Evolutionary conservation across 108 stramenopile species (phyloP).

Genomic region (Conticribra weissflogii): DNA sequence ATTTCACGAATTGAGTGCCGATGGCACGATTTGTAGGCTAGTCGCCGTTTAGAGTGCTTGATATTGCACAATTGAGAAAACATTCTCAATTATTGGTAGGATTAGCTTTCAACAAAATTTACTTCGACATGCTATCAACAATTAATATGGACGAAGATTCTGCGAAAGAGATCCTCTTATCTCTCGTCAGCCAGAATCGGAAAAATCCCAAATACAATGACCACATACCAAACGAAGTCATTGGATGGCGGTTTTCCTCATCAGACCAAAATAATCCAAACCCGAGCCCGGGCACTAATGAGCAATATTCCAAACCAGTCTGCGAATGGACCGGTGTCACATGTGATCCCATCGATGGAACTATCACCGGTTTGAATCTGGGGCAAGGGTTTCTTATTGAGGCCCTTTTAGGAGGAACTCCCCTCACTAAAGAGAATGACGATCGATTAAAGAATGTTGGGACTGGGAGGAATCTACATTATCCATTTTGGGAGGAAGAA

Average conservation of each 20-base stretch:
- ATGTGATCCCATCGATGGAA: constrained; percentile 48
- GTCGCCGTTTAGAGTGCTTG: no score
- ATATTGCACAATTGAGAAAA: no score
- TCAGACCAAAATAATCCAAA: constrained; percentile 3
- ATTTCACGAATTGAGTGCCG: no score
- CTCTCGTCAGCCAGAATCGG: constrained; percentile 35
- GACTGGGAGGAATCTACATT: neutral
- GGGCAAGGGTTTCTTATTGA: constrained; percentile 28
- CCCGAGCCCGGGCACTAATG: no score
- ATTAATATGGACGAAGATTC: constrained; percentile 39
- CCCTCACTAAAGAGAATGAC: constrained; percentile 3
- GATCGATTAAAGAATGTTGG: neutral
- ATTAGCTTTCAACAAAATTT: no score
- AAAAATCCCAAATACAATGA: constrained; percentile 2
- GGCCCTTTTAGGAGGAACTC: constrained; percentile 19
- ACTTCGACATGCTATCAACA: no score
- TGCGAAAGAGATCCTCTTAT: constrained; percentile 28
- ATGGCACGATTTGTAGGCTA: no score
- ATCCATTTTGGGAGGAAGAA: neutral
- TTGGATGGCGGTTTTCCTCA: constrained; percentile 34
- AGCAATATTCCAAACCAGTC: constrained; percentile 19
- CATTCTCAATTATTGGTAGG: no score
- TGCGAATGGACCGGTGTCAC: constrained; percentile 52
- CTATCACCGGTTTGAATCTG: constrained; percentile 44
- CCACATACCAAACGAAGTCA: constrained; percentile 24